phyloP scores from a whole-genome alignment of 305 asterid genomes.

The Fraxinus angustifolia region DNA sequence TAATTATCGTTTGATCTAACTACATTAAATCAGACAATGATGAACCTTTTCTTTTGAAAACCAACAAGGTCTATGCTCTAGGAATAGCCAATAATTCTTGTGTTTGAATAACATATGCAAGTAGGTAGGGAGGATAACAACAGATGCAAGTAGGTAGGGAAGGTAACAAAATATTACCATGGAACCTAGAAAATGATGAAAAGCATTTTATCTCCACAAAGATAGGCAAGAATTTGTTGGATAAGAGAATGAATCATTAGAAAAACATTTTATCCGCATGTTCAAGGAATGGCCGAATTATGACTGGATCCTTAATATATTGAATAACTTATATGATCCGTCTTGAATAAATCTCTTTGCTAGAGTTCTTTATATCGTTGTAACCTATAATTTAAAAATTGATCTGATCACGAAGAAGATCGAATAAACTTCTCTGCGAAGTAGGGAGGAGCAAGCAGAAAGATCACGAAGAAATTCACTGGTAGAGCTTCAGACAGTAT shows the following conservation, averaged over 20 bases:
- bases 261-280: background rate
- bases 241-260: background rate
- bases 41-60: background rate
- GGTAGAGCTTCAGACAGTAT: background rate
- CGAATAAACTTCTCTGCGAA: background rate
- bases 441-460: background rate
- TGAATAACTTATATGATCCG: background rate
- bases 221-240: background rate
- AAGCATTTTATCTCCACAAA: background rate
- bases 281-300: background rate
- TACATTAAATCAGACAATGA: background rate
- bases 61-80: background rate
- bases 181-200: background rate
- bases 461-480: background rate
- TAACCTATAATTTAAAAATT: background rate
- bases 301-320: background rate
- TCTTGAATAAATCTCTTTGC: background rate
- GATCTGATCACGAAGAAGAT: background rate
- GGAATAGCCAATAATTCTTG: background rate
- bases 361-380: background rate
- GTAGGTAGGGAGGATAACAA: background rate
- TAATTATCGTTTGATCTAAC: background rate
- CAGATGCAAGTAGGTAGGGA: background rate
- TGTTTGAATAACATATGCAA: background rate
- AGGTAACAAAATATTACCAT: background rate